Conservation (phyloP, 352 stramenopile species). For the Detonula confervacea region DNA sequence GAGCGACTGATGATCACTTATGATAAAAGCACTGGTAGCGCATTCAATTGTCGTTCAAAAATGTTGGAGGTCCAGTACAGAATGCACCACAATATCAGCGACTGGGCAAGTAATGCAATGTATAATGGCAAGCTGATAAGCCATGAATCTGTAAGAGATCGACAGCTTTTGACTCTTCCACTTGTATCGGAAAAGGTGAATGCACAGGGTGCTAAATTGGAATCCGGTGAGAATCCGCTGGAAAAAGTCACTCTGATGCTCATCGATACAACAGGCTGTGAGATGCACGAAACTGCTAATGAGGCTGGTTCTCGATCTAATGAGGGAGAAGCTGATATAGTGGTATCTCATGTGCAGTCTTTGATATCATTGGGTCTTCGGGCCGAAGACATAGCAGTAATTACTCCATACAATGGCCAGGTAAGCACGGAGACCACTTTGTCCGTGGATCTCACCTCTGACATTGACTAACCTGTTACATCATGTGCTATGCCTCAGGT, state of each 20-base stretch:
- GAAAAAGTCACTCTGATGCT: slow-evolving; percentile 84
- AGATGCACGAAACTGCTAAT: slow-evolving; percentile 88
- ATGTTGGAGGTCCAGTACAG: slow-evolving; percentile 97
- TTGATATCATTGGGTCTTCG: slow-evolving; percentile 89
- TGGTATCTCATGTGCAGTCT: slow-evolving; percentile 87
- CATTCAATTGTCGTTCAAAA: slow-evolving; percentile 72
- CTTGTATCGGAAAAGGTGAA: slow-evolving; percentile 69
- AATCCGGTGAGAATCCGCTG: slow-evolving; percentile 3
- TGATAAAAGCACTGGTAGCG: slow-evolving; percentile 43
- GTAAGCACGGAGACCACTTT: too few species aligned
- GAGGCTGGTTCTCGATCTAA: slow-evolving; percentile 79
- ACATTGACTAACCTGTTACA: too few species aligned
- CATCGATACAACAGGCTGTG: slow-evolving; percentile 94
- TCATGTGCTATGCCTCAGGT: too few species aligned
- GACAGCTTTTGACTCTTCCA: slow-evolving; percentile 87
- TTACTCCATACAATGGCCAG: slow-evolving; percentile 94
- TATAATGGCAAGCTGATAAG: slow-evolving; percentile 88
- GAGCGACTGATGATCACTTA: slow-evolving; percentile 89
- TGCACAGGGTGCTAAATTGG: neutral
- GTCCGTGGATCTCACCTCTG: too few species aligned
- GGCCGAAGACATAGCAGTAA: slow-evolving; percentile 93
- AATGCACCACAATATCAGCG: slow-evolving; percentile 95
- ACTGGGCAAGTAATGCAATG: slow-evolving; percentile 95
- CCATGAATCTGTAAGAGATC: slow-evolving; percentile 86
- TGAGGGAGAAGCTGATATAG: slow-evolving; percentile 78